Evolutionary conservation across 495 filamentous ascomycete genomes (phyloP).

Genomic region (Penicillium ucsense): DNA sequence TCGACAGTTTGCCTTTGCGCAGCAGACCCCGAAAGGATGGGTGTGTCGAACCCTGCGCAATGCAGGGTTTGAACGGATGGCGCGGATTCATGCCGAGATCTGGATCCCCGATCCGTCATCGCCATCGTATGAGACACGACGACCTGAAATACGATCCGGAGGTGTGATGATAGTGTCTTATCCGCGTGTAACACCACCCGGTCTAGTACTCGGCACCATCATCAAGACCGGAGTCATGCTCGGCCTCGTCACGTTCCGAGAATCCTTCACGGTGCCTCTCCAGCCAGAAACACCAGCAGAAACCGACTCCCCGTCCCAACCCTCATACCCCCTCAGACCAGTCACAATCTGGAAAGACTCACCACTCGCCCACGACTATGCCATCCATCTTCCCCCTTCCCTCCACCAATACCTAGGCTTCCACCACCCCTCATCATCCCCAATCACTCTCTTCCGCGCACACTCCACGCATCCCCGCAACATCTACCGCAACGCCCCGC

Average conservation of each 20-base stretch:
- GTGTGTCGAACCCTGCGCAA: slow-evolving; percentile 64
- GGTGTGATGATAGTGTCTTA: slow-evolving; percentile 33
- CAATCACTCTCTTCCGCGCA: slow-evolving; percentile 60
- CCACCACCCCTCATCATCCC: slow-evolving; percentile 31
- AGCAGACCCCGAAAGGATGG: slow-evolving; percentile 48
- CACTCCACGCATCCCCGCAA: slow-evolving; percentile 50
- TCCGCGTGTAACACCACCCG: slow-evolving; percentile 15
- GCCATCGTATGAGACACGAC: slow-evolving; percentile 21
- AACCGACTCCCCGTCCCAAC: too few species aligned
- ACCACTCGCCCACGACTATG: slow-evolving; percentile 38
- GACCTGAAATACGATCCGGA: slow-evolving; percentile 23
- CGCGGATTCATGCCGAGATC: slow-evolving; percentile 65
- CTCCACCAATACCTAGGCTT: slow-evolving; percentile 44
- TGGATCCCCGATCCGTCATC: slow-evolving; percentile 64
- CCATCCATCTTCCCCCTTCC: slow-evolving; percentile 41
- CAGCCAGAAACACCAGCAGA: slow-evolving; percentile 33
- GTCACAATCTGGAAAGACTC: slow-evolving; percentile 76
- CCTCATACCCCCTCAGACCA: slow-evolving; percentile 44
- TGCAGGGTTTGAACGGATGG: slow-evolving; percentile 59
- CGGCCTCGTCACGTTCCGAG: slow-evolving; percentile 14
- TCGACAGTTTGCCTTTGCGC: slow-evolving; percentile 74
- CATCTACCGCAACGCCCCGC: slow-evolving; percentile 68
- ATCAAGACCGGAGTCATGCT: slow-evolving; percentile 12
- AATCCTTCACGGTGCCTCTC: slow-evolving; percentile 57
- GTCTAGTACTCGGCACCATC: slow-evolving; percentile 2